phyloP scores from a whole-genome alignment of 2,329 filamentous ascomycete genomes.

The Xylariaceae sp. region DNA sequence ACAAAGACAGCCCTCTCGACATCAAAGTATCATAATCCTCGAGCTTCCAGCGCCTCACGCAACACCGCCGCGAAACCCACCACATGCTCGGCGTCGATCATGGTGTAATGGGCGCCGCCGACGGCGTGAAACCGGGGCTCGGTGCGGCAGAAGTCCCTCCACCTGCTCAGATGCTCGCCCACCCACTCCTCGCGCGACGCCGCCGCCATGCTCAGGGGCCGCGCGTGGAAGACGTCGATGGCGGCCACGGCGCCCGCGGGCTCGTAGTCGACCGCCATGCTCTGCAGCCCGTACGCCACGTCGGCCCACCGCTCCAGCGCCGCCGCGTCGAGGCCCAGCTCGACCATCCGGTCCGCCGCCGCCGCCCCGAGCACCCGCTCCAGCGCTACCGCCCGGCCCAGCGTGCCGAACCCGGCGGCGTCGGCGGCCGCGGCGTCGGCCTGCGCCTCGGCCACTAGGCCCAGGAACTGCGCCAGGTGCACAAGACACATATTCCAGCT shows the following conservation, averaged over 20 bases:
- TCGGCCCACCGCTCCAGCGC: constrained; percentile 27
- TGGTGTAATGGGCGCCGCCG: constrained; percentile 31
- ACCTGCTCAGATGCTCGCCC: constrained; percentile 22
- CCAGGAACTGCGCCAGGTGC: constrained; percentile 33
- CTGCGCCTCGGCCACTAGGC: constrained; percentile 26
- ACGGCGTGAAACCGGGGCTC: constrained; percentile 26
- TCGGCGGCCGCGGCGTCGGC: neutral
- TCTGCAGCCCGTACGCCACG: constrained; percentile 28
- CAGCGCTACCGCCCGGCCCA: neutral
- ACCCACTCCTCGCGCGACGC: constrained; percentile 24
- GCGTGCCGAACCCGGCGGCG: constrained; percentile 4
- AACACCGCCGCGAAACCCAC: constrained; percentile 24
- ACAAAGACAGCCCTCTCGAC: no score
- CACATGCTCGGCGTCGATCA: constrained; percentile 18
- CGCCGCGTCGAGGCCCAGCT: constrained; percentile 23
- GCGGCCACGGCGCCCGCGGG: constrained; percentile 27
- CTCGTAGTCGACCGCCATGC: constrained; percentile 34
- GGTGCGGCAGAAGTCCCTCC: constrained; percentile 25
- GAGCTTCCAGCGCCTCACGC: constrained; percentile 13
- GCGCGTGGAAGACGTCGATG: constrained; percentile 36
- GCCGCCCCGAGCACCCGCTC: neutral
- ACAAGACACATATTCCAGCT: constrained; percentile 30
- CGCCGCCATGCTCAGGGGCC: constrained; percentile 24
- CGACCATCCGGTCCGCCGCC: constrained; percentile 15
- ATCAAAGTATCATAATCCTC: no score